phyloP scores from a whole-genome alignment of 1,284 basidiomycete species.

The Ceratobasidium sp. region DNA sequence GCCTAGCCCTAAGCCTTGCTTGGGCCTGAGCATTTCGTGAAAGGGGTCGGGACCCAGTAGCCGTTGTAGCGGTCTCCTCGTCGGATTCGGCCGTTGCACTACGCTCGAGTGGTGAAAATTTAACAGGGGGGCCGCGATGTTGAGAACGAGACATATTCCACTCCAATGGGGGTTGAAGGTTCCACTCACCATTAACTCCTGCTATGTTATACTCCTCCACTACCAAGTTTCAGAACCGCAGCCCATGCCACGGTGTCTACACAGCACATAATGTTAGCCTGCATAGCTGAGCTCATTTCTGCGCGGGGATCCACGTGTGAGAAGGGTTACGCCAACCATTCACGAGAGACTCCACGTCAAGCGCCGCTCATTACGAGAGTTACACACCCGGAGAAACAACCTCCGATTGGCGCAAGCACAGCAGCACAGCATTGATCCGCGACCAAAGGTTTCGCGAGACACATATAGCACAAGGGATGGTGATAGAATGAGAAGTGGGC shows the following conservation, averaged over 20 bases:
- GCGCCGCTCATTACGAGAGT: conserved; percentile 13
- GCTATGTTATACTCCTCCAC: conserved; percentile 8
- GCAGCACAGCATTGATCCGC: conserved; percentile 18
- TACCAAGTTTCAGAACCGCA: not conserved
- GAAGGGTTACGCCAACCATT: conserved; percentile 26
- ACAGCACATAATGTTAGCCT: conserved; percentile 11
- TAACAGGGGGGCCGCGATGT: not conserved
- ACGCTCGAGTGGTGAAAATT: not conserved
- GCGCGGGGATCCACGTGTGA: conserved; percentile 18
- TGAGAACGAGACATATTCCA: conserved; percentile 10
- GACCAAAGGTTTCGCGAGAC: not conserved
- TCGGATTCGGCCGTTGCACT: conserved; percentile 14
- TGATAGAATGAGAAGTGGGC: not conserved
- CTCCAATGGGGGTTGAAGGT: not conserved
- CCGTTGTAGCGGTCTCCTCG: conserved; percentile 6
- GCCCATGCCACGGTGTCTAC: not conserved
- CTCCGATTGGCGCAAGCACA: conserved; percentile 17
- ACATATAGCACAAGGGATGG: conserved; percentile 7
- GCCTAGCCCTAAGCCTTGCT: conserved; percentile 27
- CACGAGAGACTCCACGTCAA: conserved; percentile 3
- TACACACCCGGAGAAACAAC: conserved; percentile 18
- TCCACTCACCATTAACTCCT: not conserved
- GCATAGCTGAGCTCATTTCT: conserved; percentile 17
- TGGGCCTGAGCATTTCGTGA: conserved; percentile 32
- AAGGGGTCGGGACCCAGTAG: conserved; percentile 8